These are phyloP conservation scores for Aspergillus sp. DNA, from an alignment of 2,329 filamentous ascomycete genomes.

Conservation along the genomic window DNA sequence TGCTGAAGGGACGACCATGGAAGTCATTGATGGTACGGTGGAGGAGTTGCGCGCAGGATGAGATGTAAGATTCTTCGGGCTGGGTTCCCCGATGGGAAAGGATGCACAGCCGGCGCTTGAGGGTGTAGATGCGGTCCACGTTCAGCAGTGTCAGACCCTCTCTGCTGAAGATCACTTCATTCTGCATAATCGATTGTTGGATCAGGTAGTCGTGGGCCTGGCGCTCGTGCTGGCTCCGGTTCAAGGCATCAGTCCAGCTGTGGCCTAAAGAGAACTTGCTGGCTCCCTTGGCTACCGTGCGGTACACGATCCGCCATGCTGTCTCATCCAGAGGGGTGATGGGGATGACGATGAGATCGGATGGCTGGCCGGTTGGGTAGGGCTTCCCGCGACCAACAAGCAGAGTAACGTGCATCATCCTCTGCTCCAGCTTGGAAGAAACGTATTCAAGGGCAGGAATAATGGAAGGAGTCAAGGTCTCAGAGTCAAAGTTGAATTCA, in stretches of 20 bases:
- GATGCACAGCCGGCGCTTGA: slow-evolving; percentile 46
- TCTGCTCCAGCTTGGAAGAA: slow-evolving; percentile 43
- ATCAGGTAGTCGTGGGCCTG: slow-evolving; percentile 44
- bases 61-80: slow-evolving; percentile 38
- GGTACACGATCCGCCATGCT: slow-evolving; percentile 35
- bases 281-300: slow-evolving; percentile 39
- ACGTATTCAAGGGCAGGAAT: slow-evolving; percentile 46
- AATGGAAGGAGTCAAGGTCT: slow-evolving; percentile 38
- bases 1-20: slow-evolving; percentile 45
- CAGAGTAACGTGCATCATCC: slow-evolving; percentile 43
- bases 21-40: slow-evolving; percentile 44
- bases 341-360: slow-evolving; percentile 43
- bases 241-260: slow-evolving; percentile 42
- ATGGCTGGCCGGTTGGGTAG: slow-evolving; percentile 40
- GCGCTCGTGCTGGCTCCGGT: slow-evolving; percentile 38
- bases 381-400: slow-evolving; percentile 45
- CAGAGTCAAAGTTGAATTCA: slow-evolving; percentile 41
- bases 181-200: slow-evolving; percentile 47
- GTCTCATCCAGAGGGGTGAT: slow-evolving; percentile 35
- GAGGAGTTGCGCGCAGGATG: slow-evolving; percentile 45
- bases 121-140: slow-evolving; percentile 49
- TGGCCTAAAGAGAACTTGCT: slow-evolving; percentile 41
- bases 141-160: slow-evolving; percentile 48
- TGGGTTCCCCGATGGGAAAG: slow-evolving; percentile 35
- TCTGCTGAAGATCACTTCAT: slow-evolving; percentile 47